These are phyloP conservation scores for Hypomyces perniciosus DNA, from an alignment of 2,329 filamentous ascomycete genomes.

Conservation along the genomic window DNA sequence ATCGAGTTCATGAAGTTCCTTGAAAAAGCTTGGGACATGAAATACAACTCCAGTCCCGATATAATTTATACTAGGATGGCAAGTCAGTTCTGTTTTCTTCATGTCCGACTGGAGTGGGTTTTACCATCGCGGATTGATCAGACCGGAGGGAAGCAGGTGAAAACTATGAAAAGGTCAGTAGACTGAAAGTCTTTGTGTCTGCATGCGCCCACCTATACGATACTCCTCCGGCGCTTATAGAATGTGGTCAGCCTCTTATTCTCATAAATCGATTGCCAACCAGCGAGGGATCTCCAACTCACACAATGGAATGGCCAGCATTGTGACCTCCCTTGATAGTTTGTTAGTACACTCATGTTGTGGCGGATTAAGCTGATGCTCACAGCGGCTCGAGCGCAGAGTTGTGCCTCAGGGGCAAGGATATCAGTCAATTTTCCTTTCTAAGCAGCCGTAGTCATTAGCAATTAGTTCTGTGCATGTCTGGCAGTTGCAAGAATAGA, in stretches of 20 bases:
- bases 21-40: conserved; percentile 47
- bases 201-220: conserved; percentile 28
- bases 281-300: neutral
- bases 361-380: conserved; percentile 16
- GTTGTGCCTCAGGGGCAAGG: conserved; percentile 25
- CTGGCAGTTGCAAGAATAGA: conserved; percentile 6
- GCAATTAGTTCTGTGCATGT: neutral
- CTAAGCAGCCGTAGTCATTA: conserved; percentile 18
- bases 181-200: conserved; percentile 7
- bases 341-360: conserved; percentile 12
- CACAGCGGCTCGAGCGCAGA: conserved; percentile 30
- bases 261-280: conserved; percentile 13
- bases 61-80: conserved; percentile 48
- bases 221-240: conserved; percentile 24
- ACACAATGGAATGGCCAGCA: conserved; percentile 22
- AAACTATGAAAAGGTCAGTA: conserved; percentile 37
- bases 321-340: conserved; percentile 25
- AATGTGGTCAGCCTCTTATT: conserved; percentile 1
- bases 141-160: conserved; percentile 61
- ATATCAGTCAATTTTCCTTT: conserved; percentile 35
- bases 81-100: conserved; percentile 20
- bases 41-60: conserved; percentile 67
- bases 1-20: conserved; percentile 35
- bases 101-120: conserved; percentile 4
- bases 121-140: conserved; percentile 53